phyloP scores from a whole-genome alignment of 768 basidiomycete species.

The Suillus luteus region DNA sequence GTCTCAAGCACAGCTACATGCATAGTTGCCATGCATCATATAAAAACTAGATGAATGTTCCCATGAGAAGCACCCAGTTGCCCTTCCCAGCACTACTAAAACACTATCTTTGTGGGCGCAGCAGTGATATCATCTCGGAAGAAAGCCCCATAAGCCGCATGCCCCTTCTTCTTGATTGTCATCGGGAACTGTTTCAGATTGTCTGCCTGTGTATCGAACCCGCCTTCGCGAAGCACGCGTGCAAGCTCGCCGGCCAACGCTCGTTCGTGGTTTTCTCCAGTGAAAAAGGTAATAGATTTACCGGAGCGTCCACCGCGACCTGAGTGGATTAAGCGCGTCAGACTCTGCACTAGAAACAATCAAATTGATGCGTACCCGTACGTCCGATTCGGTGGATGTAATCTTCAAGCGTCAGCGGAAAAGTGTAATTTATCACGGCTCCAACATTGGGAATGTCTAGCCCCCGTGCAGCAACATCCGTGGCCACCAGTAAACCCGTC shows the following conservation, averaged over 20 bases:
- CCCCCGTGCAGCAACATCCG: conserved; percentile 96
- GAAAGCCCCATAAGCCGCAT: conserved; percentile 88
- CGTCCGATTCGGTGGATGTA: conserved; percentile 90
- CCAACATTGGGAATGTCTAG: conserved; percentile 97
- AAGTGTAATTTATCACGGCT: conserved; percentile 95
- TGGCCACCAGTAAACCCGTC: conserved; percentile 86
- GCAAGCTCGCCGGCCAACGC: conserved; percentile 92
- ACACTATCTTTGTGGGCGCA: conserved; percentile 78
- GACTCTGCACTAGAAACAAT: not conserved
- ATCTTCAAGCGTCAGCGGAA: conserved; percentile 94
- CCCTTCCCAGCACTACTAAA: conserved; percentile 37
- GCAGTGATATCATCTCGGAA: conserved; percentile 63
- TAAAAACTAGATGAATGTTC: conserved; percentile 2
- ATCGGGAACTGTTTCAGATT: conserved; percentile 84
- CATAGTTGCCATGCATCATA: not conserved
- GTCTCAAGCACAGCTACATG: conserved; percentile 3
- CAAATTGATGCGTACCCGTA: conserved; percentile 55
- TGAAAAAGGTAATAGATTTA: conserved; percentile 96
- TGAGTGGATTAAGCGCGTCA: conserved; percentile 25
- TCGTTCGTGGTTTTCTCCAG: conserved; percentile 85
- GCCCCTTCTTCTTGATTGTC: conserved; percentile 96
- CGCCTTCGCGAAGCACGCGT: conserved; percentile 85
- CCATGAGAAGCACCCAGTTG: not conserved
- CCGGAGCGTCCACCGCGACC: conserved; percentile 90
- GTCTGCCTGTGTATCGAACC: conserved; percentile 68